Base-by-base conservation (phyloP, 345 rosid species). In the Populus tremula region DNA sequence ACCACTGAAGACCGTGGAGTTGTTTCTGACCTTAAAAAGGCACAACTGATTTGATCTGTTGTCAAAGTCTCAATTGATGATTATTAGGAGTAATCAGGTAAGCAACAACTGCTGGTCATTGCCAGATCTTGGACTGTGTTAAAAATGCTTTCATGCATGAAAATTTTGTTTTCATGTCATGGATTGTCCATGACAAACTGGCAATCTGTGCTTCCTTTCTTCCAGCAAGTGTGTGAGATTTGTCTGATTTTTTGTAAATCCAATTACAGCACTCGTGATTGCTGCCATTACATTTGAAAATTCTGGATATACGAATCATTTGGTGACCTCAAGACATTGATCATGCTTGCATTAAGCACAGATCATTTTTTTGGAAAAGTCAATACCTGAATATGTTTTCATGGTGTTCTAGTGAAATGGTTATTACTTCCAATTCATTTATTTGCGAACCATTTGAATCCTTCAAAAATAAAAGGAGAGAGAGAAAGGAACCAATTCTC, bases 1-100 rank as follows among this genome's bases (percentile, higher is more conserved):
- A 72, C 88, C 83, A 35, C 80, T 45, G 87, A 89, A 81, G 97
- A 90, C 82, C 84, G 78, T 43, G 96, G 95, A 35, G 92, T 87
- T 76, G 90, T 89, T 75, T 82, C 92, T 76, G 85, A 87, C 83
- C 88, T 90, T 65, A 88, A 87, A 77, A 87, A 81, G 56, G 92
- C 91, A 20, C 87, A 87, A 72, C 87, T 87, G 67, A 85, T 84
- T 67, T 88, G 83, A 84, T 68, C 23, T 16, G 61, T 62, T 5
- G 71, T 56, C 54, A 61, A 62, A 64, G 17, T 73, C 41, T 5
- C 39, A 39, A 23, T 35, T 75, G 74, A 62, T 25, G 23, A 76
- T 78, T 69, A 27, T 78, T 33, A 61, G 65, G 41, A 36, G 74
- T 49, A 63, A 56, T 75, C 63, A 64, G 80, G 81, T 84, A 72